Percentiles rank a stretch among this genome's conserved stretches.
Evolutionary conservation across 2,329 filamentous ascomycete species (phyloP).

Genomic region (Colletotrichum destructivum): DNA sequence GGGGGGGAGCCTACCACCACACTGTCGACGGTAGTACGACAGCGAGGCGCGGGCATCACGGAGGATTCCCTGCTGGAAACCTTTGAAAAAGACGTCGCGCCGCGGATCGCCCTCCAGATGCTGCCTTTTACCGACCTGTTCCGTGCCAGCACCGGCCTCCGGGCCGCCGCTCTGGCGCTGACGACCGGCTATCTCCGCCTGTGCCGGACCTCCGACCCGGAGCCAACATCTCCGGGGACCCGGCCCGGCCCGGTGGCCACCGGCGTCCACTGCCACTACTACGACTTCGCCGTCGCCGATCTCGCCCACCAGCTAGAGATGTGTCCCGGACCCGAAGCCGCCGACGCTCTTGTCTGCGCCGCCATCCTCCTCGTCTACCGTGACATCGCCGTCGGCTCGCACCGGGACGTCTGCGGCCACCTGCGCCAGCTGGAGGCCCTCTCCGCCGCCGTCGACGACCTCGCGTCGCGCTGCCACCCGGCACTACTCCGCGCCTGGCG

Average conservation of each 20-base stretch:
- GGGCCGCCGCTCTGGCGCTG: constrained; percentile 15
- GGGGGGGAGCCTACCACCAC: neutral
- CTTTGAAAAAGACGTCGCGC: constrained; percentile 5
- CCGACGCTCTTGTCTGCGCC: neutral
- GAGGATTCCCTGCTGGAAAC: neutral
- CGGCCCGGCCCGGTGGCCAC: too few relatives aligned
- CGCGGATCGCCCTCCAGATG: neutral
- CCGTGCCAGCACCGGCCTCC: neutral
- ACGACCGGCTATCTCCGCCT: neutral
- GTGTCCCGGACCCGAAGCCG: neutral
- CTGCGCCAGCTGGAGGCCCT: constrained; percentile 7
- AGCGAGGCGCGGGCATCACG: neutral
- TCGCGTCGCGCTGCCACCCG: neutral
- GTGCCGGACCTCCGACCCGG: neutral
- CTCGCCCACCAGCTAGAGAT: constrained; percentile 1
- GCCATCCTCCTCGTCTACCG: constrained; percentile 13
- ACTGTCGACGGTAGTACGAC: neutral
- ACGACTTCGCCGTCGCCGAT: constrained; percentile 19
- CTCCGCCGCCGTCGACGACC: neutral
- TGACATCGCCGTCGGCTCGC: constrained; percentile 9
- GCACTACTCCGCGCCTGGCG: constrained; percentile 6
- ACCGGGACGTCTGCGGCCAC: constrained; percentile 2
- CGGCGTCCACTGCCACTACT: constrained; percentile 14
- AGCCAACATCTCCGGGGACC: neutral
- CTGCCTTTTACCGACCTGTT: constrained; percentile 9